Evolutionary conservation across 1,139 yeast species (phyloP).

Genomic region (Geotrichum candidum): DNA sequence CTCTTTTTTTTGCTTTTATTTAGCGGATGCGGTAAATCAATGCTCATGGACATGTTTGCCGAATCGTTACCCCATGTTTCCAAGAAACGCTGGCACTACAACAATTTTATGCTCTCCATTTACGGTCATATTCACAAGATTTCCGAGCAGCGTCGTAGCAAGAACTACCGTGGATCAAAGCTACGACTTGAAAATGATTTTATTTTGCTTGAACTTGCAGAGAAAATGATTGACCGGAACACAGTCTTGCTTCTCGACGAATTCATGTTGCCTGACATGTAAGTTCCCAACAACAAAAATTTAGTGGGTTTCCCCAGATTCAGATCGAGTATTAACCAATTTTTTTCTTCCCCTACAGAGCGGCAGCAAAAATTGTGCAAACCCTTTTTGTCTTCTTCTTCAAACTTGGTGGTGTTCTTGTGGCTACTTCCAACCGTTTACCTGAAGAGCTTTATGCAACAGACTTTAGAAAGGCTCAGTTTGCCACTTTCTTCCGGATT

Average conservation of each 20-base stretch:
- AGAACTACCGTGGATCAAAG: slow-evolving; percentile 34
- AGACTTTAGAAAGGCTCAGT: slow-evolving; percentile 54
- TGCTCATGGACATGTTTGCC: slow-evolving; percentile 70
- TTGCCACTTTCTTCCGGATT: slow-evolving; percentile 51
- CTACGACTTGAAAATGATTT: slow-evolving; percentile 51
- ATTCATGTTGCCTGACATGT: slow-evolving; percentile 64
- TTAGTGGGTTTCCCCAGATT: not conserved
- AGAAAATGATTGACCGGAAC: slow-evolving; percentile 52
- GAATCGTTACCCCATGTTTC: slow-evolving; percentile 55
- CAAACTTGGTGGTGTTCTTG: slow-evolving; percentile 66
- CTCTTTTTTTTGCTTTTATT: not conserved
- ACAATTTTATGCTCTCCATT: slow-evolving; percentile 63
- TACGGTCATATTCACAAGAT: slow-evolving; percentile 56
- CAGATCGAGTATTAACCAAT: not conserved
- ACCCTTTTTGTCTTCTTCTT: slow-evolving; percentile 62
- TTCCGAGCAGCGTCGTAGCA: slow-evolving; percentile 40
- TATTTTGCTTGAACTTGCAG: slow-evolving; percentile 60
- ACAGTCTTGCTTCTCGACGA: slow-evolving; percentile 64
- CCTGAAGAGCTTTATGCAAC: slow-evolving; percentile 64
- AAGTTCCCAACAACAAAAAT: not conserved
- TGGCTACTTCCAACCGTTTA: slow-evolving; percentile 64
- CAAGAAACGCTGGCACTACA: slow-evolving; percentile 67
- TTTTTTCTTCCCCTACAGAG: slow-evolving; percentile 29
- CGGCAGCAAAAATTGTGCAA: slow-evolving; percentile 63
- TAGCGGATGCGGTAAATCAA: slow-evolving; percentile 63